Base-by-base conservation (phyloP, 352 stramenopile genomes). In the Globisporangium takayamanum region DNA sequence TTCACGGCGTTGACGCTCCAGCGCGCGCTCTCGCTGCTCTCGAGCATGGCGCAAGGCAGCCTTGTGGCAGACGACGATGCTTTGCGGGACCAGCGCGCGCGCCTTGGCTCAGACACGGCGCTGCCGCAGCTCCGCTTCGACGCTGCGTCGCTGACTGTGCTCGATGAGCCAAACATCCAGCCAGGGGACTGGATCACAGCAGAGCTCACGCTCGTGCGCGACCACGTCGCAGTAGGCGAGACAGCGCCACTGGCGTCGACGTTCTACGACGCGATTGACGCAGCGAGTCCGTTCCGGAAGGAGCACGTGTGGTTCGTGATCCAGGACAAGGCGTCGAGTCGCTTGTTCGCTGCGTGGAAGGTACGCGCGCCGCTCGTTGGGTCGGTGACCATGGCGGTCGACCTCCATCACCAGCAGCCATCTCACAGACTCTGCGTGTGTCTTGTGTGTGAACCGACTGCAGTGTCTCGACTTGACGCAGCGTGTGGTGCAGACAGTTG, bases 141-240 rank as follows among this genome's bases (percentile, higher is more conserved):
- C 1, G 30, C 71, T 10, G 70, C 74, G 42, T 78, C 74, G 48
- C 56, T 91, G 41, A 55, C 59, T 22, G 81, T 92, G 14, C 62
- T 86, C 18, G 82, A 92, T 50, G 82, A 94, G 62, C 48, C 60
- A 2, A 88, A 80, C 58, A 72, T 90, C 49, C 83, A 87, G 44
- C 75, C 84, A 37, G 73, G 78, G 52, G 84, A 94, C 63, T 94
- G 77, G 78, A 64, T 94, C 53, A 94, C 80, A n/a, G 57, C 89
- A 37, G 66, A 84, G 55, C 69, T 86, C 18, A 74, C 54, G 11
- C 46, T 89, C 48, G 64, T 66, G 42, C 81, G 84, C 30, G 60
- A 76, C 41, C 80, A 91, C 50, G 49, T 92, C 11, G 57, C 64
- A 28, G 45, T 49, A 4, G 69, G 69, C 7, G 68, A 76, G 28